Evolutionary conservation across 2,329 filamentous ascomycete species (phyloP).

Genomic region (Penicillium nordicum): DNA sequence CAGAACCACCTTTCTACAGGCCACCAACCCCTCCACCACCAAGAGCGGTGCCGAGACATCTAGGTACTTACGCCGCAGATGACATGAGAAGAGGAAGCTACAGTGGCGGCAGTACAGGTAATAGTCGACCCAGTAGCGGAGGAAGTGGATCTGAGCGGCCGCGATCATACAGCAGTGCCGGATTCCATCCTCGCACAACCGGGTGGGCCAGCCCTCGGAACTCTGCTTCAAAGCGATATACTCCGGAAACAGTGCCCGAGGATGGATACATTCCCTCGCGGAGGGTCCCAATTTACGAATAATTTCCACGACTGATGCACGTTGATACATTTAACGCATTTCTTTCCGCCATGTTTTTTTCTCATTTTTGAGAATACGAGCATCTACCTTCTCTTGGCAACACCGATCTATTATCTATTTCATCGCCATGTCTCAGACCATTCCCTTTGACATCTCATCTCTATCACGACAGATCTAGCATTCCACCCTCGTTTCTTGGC

Average conservation of each 20-base stretch:
- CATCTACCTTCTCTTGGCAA: not conserved
- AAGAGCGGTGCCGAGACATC: conserved; percentile 13
- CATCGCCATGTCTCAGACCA: not conserved
- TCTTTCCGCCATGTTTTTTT: not conserved
- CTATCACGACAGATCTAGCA: not conserved
- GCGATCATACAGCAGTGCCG: conserved; percentile 22
- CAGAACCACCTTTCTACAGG: conserved; percentile 17
- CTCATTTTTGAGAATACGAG: not conserved
- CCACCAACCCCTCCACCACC: conserved; percentile 14
- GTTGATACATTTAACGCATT: not conserved
- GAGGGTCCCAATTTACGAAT: conserved; percentile 20
- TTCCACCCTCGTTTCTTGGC: not conserved
- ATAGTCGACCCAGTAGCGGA: conserved; percentile 23
- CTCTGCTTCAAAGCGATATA: conserved; percentile 20
- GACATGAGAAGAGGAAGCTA: conserved; percentile 27
- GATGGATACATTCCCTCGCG: conserved; percentile 15
- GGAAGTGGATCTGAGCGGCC: conserved; percentile 24
- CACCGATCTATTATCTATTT: no score
- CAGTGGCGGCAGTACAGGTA: conserved; percentile 17
- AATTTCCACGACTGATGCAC: not conserved
- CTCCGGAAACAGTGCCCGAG: conserved; percentile 14
- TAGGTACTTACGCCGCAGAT: conserved; percentile 25
- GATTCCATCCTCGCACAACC: conserved; percentile 9
- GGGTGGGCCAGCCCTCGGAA: conserved; percentile 22
- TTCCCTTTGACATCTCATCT: not conserved